Evolutionary conservation across 2,329 filamentous ascomycete species (phyloP), one percentile per base, ranked within the genome.

Genomic region (Colletotrichum shisoi): DNA sequence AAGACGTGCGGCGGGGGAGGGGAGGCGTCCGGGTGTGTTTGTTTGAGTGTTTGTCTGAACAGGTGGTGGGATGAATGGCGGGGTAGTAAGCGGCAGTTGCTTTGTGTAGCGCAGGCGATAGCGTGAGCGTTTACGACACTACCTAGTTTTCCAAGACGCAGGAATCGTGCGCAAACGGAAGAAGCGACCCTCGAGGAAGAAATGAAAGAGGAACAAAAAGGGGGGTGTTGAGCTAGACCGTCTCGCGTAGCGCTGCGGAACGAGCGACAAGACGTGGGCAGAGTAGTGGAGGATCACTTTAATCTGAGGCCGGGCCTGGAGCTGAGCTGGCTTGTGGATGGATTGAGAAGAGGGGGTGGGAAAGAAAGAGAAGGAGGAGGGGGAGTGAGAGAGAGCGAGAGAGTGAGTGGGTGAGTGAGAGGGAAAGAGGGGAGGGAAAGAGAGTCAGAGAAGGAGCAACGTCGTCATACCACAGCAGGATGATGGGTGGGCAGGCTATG

Each of bases 381-480:
- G 27, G 27, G 27, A 31, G 27, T 31, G 27, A 31, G 21, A 2
- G 21, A 21, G 21, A 21, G 21, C 21, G 21, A 21, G 21, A 21
- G 21, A 21, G 21, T 21, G 21, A 21, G 17, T 34, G 27, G 17
- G 49, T 37, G 27, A 62, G 42, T 44, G 49, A 42, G 40, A n/a
- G 34, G 53, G 27, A 21, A 21, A 45, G 56, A 24, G 39, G 53
- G 48, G 57, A 39, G 56, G 58, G 39, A 42, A 49, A 62, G 62
- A 57, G 59, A 62, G n/a, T 46, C 58, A 52, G 53, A 46, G 62
- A 58, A 46, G 58, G 57, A 70, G 57, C 27, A 68, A 63, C 64
- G 68, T 68, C 68, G 66, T 68, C 66, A 68, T 67, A 66, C 57
- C 66, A 67, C 66, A 62, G 57, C 57, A 57, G 52, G n/a, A 42